A percentile compares a stretch with the other conserved stretches of the same genome.
phyloP scores from a whole-genome alignment of 306 rosid genomes.

The Hylodesmum podocarpum region DNA sequence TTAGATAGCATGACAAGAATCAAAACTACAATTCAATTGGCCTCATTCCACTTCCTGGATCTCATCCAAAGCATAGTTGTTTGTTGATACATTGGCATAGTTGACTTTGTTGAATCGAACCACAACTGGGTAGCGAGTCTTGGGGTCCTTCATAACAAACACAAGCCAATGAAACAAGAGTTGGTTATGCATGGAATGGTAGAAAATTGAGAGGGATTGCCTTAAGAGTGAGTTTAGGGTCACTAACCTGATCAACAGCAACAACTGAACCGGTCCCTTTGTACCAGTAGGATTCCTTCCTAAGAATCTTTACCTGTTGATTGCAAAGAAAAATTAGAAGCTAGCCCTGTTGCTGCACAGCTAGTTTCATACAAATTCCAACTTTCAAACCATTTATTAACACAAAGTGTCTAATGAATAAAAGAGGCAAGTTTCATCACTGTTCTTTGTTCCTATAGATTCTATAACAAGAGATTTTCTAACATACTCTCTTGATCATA shows the following conservation, averaged over 20 bases:
- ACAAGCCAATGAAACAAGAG: conserved; percentile 9
- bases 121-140: conserved; percentile 80
- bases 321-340: conserved; percentile 1
- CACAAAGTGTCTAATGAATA: neutral
- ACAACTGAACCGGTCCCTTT: conserved; percentile 76
- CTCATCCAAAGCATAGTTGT: conserved; percentile 92
- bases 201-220: neutral
- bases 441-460: neutral
- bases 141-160: conserved; percentile 60
- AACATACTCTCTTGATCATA: neutral
- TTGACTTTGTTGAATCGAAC: conserved; percentile 84
- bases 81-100: conserved; percentile 86
- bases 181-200: neutral
- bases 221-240: neutral
- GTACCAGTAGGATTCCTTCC: conserved; percentile 88
- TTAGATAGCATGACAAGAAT: conserved; percentile 45
- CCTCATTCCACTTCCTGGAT: conserved; percentile 63
- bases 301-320: conserved; percentile 78
- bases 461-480: neutral
- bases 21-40: conserved; percentile 37
- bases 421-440: neutral
- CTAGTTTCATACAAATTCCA: neutral
- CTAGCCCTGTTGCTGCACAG: neutral
- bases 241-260: conserved; percentile 79
- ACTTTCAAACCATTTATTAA: neutral